A percentile compares a stretch with the other conserved stretches of the same genome.
phyloP scores from a whole-genome alignment of 345 rosid species.

The Arabidopsis thaliana region DNA sequence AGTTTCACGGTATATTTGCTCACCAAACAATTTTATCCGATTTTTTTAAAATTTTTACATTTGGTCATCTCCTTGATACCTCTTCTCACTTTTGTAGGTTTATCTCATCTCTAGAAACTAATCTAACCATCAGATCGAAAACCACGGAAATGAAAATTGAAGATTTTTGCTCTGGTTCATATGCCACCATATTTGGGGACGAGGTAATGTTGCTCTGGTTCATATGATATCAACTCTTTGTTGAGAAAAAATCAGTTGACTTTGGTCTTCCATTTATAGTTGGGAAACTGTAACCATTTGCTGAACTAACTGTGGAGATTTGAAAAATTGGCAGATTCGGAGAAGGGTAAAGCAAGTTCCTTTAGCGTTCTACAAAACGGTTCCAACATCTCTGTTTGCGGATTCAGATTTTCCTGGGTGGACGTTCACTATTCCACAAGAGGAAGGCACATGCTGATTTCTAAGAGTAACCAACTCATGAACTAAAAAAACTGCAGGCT shows the following conservation, averaged over 20 bases:
- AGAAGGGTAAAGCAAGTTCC: constrained; percentile 94
- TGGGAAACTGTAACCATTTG: not conserved
- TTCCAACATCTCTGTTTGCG: constrained; percentile 69
- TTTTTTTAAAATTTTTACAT: not conserved
- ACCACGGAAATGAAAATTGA: constrained; percentile 69
- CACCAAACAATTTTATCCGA: not conserved
- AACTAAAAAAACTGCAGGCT: constrained; percentile 5
- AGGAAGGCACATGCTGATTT: constrained; percentile 31
- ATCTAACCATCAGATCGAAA: constrained; percentile 83
- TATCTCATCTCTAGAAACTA: constrained; percentile 80
- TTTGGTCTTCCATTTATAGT: not conserved
- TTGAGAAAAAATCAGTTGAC: not conserved
- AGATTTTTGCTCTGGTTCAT: constrained; percentile 91
- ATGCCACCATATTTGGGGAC: constrained; percentile 82
- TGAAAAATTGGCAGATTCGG: constrained; percentile 54
- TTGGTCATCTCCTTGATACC: constrained; percentile 5
- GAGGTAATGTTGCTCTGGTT: constrained; percentile 63
- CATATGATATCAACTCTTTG: constrained; percentile 4
- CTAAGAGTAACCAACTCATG: constrained; percentile 12
- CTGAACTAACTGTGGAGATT: constrained; percentile 15
- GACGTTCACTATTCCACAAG: constrained; percentile 56
- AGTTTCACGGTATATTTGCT: constrained; percentile 75
- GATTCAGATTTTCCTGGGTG: constrained; percentile 83
- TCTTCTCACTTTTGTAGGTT: constrained; percentile 54
- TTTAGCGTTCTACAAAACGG: constrained; percentile 69